Evolutionary conservation across 1,284 basidiomycete species (phyloP).

Genomic region (Kwoniella shivajii): DNA sequence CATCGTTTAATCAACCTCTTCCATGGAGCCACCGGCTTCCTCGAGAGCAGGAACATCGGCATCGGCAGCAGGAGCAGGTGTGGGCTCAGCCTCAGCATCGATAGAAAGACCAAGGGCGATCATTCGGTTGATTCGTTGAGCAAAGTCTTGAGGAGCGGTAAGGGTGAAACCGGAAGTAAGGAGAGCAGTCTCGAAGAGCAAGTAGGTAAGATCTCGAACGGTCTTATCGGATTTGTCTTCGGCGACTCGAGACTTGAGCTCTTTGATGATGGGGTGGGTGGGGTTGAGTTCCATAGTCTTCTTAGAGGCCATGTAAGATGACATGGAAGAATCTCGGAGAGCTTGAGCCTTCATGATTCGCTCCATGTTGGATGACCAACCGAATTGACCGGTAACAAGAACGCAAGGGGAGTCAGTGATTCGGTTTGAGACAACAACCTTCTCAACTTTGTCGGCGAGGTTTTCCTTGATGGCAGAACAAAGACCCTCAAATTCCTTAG

Average conservation of each 20-base stretch:
- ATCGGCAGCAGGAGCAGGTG: conserved; percentile 34
- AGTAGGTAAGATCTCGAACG: conserved; percentile 91
- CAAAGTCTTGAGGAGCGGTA: conserved; percentile 92
- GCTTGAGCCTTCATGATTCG: conserved; percentile 99
- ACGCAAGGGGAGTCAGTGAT: conserved; percentile 95
- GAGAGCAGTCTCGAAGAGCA: conserved; percentile 95
- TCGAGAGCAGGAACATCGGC: conserved; percentile 47
- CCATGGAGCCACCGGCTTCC: conserved; percentile 56
- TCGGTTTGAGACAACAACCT: conserved; percentile 98
- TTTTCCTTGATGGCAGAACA: conserved; percentile 97
- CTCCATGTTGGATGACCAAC: conserved; percentile 99
- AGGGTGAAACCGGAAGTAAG: conserved; percentile 91
- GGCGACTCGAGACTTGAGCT: conserved; percentile 90
- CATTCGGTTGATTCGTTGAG: conserved; percentile 96
- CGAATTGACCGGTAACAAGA: conserved; percentile 97
- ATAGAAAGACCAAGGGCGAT: conserved; percentile 69
- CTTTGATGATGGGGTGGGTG: conserved; percentile 90
- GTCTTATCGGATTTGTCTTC: conserved; percentile 99
- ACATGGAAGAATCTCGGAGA: conserved; percentile 97
- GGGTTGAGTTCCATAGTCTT: conserved; percentile 99
- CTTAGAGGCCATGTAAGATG: conserved; percentile 98
- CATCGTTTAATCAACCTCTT: conserved; percentile 55
- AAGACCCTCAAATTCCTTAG: conserved; percentile 80
- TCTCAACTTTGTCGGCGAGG: conserved; percentile 99
- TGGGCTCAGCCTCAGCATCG: conserved; percentile 51